Evolutionary conservation across 768 basidiomycete genomes (phyloP).

Genomic region (Thelephora ganbajun): DNA sequence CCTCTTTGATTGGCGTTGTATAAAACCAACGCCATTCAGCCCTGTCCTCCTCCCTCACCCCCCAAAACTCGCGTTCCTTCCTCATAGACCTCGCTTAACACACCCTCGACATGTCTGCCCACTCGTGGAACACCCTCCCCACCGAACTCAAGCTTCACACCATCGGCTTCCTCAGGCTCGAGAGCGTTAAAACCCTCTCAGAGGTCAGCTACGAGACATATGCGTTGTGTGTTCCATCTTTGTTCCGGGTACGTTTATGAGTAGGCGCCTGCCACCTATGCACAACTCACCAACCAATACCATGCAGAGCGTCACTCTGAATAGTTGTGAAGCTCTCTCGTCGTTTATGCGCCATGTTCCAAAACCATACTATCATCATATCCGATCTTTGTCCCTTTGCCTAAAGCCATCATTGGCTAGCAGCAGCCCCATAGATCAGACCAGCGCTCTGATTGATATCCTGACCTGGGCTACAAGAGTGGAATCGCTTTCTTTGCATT

Average conservation of each 20-base stretch:
- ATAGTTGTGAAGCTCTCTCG: conserved; percentile 27
- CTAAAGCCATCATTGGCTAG: conserved; percentile 21
- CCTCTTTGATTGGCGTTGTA: no score
- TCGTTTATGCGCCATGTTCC: conserved; percentile 48
- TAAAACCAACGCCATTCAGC: not conserved
- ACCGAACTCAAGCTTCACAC: conserved; percentile 51
- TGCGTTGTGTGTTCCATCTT: conserved; percentile 37
- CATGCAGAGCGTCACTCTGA: conserved; percentile 34
- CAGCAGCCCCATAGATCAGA: conserved; percentile 8
- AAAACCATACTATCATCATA: conserved; percentile 33
- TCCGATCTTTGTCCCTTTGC: conserved; percentile 31
- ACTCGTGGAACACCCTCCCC: conserved; percentile 43
- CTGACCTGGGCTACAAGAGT: conserved; percentile 37
- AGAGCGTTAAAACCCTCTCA: conserved; percentile 34
- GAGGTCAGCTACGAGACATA: conserved; percentile 38
- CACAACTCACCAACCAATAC: conserved; percentile 1
- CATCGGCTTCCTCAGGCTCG: conserved; percentile 31
- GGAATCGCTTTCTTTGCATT: conserved; percentile 29
- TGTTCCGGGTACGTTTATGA: conserved; percentile 38
- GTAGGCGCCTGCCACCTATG: not conserved
- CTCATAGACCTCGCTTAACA: not conserved
- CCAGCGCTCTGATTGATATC: conserved; percentile 35
- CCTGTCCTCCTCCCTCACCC: not conserved
- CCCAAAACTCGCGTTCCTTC: not conserved
- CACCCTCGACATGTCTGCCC: conserved; percentile 4